phyloP scores from a whole-genome alignment of 495 filamentous ascomycete genomes.

The Aspergillus affinis region DNA sequence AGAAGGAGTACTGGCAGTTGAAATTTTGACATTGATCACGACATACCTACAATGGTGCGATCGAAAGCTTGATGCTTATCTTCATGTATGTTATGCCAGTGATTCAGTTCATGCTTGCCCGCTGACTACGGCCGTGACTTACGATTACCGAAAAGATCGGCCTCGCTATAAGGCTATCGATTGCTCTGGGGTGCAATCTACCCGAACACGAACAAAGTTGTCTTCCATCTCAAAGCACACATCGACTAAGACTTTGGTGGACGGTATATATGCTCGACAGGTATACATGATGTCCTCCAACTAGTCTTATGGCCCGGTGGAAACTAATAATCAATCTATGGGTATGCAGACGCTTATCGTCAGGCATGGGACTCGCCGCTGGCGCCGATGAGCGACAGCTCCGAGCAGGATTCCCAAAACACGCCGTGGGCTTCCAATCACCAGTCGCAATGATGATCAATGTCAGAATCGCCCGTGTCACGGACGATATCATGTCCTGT shows the following conservation, averaged over 20 bases:
- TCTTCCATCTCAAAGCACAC: slow-evolving; percentile 21
- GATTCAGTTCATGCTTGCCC: background rate
- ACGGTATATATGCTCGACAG: slow-evolving; percentile 28
- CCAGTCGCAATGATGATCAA: no score
- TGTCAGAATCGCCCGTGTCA: no score
- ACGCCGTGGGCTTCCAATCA: no score
- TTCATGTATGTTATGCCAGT: slow-evolving; percentile 23
- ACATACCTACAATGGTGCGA: slow-evolving; percentile 30
- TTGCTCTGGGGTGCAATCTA: slow-evolving; percentile 22
- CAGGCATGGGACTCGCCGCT: no score
- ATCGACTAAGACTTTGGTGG: slow-evolving; percentile 25
- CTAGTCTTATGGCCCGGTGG: no score
- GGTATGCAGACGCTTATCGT: no score
- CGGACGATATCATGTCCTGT: no score
- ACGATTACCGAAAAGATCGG: slow-evolving; percentile 16
- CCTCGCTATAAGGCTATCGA: slow-evolving; percentile 22
- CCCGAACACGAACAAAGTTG: slow-evolving; percentile 19
- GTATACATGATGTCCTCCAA: no score
- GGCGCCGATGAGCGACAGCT: no score
- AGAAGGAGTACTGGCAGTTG: slow-evolving; percentile 20
- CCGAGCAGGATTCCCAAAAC: no score
- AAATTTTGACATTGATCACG: slow-evolving; percentile 22
- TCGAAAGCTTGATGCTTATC: slow-evolving; percentile 25
- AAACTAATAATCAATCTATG: no score
- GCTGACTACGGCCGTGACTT: background rate